Evolutionary conservation across 371 early-diverging fungal genomes (phyloP), one percentile per base, ranked within the genome.

Genomic region (Mucor ambiguus): DNA sequence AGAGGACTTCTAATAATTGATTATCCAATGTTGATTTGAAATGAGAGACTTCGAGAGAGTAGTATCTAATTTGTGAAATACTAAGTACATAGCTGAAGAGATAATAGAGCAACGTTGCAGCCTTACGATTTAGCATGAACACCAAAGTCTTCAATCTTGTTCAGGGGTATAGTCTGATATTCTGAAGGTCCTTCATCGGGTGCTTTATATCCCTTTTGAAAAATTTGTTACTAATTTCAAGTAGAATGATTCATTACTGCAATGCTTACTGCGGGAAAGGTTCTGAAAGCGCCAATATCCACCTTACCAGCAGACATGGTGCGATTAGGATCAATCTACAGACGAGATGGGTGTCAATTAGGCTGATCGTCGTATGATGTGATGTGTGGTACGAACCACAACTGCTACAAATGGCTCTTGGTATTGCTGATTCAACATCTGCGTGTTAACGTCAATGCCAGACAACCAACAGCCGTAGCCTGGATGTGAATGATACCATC

Each of bases 401-500:
- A 98, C 91, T 11, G 99, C 99, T 10, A 96, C 86, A 68, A 89
- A 98, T 5, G 99, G 99, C 60, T 98, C 99, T 72, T 95, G 95
- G 79, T 85, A 96, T 75, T 91, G 87, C 73, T 98, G 98, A 78
- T 98, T 96, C 43, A 94, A 77, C 90, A 90, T 93, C 75, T 98
- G 98, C 14, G 99, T 98, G 60, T 86, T 85, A 28, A 98, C 98
- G 73, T 98, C 99, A 73, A 98, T 98, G 28, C 99, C 98, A 8
- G 98, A 97, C 60, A 98, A 85, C 99, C 99, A 98, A 80, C 98
- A 98, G 2, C 98, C 98, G 72, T 98, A 98, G 16, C 99, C 99
- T 20, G 99, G 99, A 81, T 98, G 99, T 44, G 92, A 92, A 75
- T 98, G 99, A 83, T 98, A 98, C 99, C 99, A 98, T 2, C 99